Evolutionary conservation across 2,329 filamentous ascomycete species (phyloP), one percentile per base, ranked within the genome.

Genomic region (Alternaria arbusti): DNA sequence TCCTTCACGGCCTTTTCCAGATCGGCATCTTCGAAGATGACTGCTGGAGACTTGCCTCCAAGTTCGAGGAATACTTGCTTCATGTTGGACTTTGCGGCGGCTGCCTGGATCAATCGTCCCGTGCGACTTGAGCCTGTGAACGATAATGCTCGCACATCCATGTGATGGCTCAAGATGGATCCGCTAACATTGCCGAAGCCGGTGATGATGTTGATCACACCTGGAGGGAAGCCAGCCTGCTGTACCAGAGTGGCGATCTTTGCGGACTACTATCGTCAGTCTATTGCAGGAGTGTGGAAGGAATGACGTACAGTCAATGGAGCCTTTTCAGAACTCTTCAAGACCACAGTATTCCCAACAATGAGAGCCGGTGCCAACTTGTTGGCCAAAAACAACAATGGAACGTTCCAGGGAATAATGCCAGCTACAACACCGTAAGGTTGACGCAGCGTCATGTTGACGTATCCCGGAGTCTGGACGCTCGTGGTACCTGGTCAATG

Each of bases 61-160:
- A 96, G 84, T 82, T 96, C 95, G 75, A 93, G 92, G 82, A 94
- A 91, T 20, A 94, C 91, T 73, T 92, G 90, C 86, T 96, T 95
- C 71, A 93, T 91, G 74, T 95, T 93, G 70, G 91, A 92, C 5
- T 91, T 92, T 44, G 90, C 91, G 54, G 91, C 87, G 61, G 84
- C 82, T 80, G 72, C 74, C 68, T 90, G 95, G 78, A 96, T 95
- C 82, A 95, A 93, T 81, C 94, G 91, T 72, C 92, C 92, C 5
- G 92, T 93, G 83, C 92, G 91, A 83, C 94, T 94, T 78, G 91
- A 89, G 66, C 92, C 92, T 44, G 95, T 92, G 74, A 96, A 96
- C 76, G 88, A 91, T 73, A 96, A 86, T 59, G 92, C 92, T 85
- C 94, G 94, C 83, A 96, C 92, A 64, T 87, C 86, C 54, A 92